Conservation (phyloP, 208 protist species). For the Histomonas meleagridis region DNA sequence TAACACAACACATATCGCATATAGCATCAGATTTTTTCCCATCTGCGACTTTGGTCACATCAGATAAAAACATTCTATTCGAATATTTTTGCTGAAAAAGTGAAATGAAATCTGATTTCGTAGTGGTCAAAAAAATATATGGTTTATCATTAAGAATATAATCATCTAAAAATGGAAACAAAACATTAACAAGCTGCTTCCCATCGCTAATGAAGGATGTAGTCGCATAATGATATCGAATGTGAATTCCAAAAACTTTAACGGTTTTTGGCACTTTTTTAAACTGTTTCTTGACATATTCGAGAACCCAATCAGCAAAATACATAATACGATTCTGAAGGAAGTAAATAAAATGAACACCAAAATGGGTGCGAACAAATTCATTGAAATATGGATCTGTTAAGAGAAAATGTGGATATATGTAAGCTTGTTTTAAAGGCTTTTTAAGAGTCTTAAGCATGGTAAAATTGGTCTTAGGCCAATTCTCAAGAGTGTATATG, state of each 20-base stretch:
- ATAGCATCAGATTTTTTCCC: not conserved
- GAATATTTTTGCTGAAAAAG: not conserved
- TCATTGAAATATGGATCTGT: not conserved
- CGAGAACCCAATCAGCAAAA: not conserved
- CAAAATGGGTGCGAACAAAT: not conserved
- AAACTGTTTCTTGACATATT: not conserved
- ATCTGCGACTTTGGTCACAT: not conserved
- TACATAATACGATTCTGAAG: not conserved
- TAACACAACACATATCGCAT: not conserved
- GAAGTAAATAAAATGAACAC: not conserved
- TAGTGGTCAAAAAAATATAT: not conserved
- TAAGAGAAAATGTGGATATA: not conserved
- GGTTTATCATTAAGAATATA: not conserved
- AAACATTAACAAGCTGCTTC: not conserved
- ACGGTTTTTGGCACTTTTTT: not conserved
- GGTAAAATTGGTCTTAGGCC: not conserved
- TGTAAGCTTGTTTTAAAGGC: not conserved
- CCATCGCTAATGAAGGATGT: not conserved
- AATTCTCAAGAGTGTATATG: not conserved
- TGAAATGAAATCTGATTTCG: not conserved
- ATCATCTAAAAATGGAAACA: not conserved
- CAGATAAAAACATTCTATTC: not conserved
- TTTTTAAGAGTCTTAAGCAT: not conserved
- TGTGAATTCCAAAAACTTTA: not conserved
- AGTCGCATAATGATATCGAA: not conserved